phyloP scores from a whole-genome alignment of 768 basidiomycete species.

The Chiua virens region DNA sequence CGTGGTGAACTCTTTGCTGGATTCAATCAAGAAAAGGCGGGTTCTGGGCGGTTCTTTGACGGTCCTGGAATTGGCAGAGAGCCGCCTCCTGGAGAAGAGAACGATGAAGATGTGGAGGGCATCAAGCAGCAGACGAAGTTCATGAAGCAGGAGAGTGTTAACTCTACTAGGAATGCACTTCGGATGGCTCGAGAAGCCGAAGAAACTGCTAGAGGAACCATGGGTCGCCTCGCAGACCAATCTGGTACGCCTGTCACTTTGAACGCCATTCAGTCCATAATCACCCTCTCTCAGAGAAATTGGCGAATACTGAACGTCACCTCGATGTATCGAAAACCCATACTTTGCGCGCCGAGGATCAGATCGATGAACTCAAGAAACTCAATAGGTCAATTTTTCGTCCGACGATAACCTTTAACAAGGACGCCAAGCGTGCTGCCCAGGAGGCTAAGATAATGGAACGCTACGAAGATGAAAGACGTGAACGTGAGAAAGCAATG shows the following conservation, averaged over 20 bases:
- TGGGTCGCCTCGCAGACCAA: conserved; percentile 84
- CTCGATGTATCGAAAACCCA: conserved; percentile 90
- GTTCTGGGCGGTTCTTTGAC: conserved; percentile 70
- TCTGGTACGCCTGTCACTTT: conserved; percentile 61
- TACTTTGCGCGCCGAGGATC: conserved; percentile 86
- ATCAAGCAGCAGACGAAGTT: conserved; percentile 91
- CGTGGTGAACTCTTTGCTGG: conserved; percentile 77
- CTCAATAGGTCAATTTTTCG: conserved; percentile 95
- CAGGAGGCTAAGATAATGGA: conserved; percentile 81
- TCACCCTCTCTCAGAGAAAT: conserved; percentile 51
- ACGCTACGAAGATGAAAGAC: conserved; percentile 85
- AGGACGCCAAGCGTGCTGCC: conserved; percentile 84
- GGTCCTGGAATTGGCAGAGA: conserved; percentile 48
- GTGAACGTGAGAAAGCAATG: conserved; percentile 83
- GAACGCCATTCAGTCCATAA: neutral
- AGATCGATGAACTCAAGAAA: conserved; percentile 89
- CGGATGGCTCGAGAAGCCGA: conserved; percentile 94
- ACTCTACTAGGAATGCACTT: conserved; percentile 87
- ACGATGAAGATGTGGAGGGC: conserved; percentile 87
- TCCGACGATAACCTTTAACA: conserved; percentile 90
- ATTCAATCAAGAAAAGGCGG: conserved; percentile 57
- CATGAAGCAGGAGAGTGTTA: conserved; percentile 89
- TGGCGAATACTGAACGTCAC: conserved; percentile 94
- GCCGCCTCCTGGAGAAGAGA: conserved; percentile 64
- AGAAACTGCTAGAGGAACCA: conserved; percentile 87